Evolutionary conservation across 2,329 filamentous ascomycete species (phyloP).

Genomic region (Neobulgaria alba): DNA sequence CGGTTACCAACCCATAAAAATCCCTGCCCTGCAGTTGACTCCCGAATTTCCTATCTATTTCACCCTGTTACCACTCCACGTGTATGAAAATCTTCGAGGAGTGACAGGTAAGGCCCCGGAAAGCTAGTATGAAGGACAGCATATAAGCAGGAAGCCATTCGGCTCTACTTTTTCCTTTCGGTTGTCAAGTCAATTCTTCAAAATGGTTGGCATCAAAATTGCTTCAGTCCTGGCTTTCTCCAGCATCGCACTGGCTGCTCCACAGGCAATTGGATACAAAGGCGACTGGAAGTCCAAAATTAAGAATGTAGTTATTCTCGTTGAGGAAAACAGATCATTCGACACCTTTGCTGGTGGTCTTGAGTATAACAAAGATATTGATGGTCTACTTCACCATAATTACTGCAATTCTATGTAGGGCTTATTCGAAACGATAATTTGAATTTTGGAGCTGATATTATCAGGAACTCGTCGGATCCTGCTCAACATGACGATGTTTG

Average conservation of each 20-base stretch:
- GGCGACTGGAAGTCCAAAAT: slow-evolving; percentile 31
- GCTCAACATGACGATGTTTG: slow-evolving; percentile 28
- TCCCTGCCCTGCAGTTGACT: no score
- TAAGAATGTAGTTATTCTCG: slow-evolving; percentile 40
- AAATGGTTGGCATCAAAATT: not conserved
- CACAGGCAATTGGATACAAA: slow-evolving; percentile 11
- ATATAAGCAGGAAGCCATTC: not conserved
- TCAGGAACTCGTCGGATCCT: slow-evolving; percentile 23
- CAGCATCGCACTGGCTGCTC: slow-evolving; percentile 15
- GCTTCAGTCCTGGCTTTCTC: slow-evolving; percentile 8
- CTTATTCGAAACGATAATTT: no score
- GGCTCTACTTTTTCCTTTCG: not conserved
- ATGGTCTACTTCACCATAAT: slow-evolving; percentile 29
- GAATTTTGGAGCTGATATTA: no score
- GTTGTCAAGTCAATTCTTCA: not conserved
- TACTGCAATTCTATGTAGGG: slow-evolving; percentile 35
- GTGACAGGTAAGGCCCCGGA: not conserved
- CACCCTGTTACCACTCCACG: not conserved
- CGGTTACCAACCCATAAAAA: no score
- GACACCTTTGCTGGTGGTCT: slow-evolving; percentile 35
- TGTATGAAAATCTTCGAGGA: not conserved
- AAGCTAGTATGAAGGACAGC: not conserved
- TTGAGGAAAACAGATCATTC: slow-evolving; percentile 34
- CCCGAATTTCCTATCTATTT: no score
- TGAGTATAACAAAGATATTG: slow-evolving; percentile 30